Evolutionary conservation across 2,329 filamentous ascomycete species (phyloP), one percentile per base, ranked within the genome.

Genomic region (Aspergillus quadricinctus): DNA sequence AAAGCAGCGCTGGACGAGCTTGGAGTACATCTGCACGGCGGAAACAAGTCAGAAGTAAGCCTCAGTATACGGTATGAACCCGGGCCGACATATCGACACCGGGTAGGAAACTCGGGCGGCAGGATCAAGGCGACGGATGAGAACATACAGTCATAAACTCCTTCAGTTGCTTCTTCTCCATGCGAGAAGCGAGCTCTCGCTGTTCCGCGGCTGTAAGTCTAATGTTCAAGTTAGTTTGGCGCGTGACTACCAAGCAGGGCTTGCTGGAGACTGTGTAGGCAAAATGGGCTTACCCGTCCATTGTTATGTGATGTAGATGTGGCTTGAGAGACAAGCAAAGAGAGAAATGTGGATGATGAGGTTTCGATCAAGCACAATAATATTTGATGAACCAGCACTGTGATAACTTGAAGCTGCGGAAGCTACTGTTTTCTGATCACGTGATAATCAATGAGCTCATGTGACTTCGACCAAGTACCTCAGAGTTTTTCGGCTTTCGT

Each of bases 141-240:
- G 40, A 55, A 82, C 90, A 67, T 83, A 97, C 94, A 69, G 86
- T 89, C 88, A 97, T 96, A 74, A 99, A 97, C 75, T 97, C 93
- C 81, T 96, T 96, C 83, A 99, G 90, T 80, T 99, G 94, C 79
- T 94, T 95, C 80, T 90, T 89, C 81, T 97, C 92, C 85, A 99
- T 92, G 77, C 94, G 91, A 79, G 85, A 80, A 78, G 96, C 88
- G 73, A 99, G 89, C 83, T 94, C 90, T 79, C 90, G 89, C 81
- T 95, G 90, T 82, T 97, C 93, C 69, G 85, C 76, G 69, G 82
- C 74, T 66, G 84, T 90, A 73, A 96, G 88, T 67, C 86, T 88
- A 68, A 52, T 58, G 52, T 52, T 41, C 37, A 49, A 49, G 49
- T 53, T 41, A 54, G 21, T 52, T 59, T 57, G 58, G 61, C 40